A percentile compares a stretch with the other conserved stretches of the same genome.
These are phyloP conservation scores for Mycena filopes DNA, from an alignment of 768 basidiomycete species.

Conservation along the genomic window DNA sequence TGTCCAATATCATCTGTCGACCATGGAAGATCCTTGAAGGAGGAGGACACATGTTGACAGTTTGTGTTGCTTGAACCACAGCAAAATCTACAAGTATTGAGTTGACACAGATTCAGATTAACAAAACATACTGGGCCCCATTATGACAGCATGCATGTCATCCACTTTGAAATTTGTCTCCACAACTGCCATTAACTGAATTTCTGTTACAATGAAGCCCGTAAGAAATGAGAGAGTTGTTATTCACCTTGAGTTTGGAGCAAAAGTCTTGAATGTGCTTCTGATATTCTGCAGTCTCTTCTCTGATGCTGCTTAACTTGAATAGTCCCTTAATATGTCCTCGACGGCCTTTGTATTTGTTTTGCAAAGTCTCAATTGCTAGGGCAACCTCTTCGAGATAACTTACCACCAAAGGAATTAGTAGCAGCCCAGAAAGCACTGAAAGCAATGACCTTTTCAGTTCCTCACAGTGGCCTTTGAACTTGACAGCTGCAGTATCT, in stretches of 20 bases:
- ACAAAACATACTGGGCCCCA: not conserved
- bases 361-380: not conserved
- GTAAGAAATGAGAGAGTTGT: not conserved
- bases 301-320: not conserved
- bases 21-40: constrained; percentile 11
- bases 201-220: not conserved
- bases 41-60: constrained; percentile 3
- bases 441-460: not conserved
- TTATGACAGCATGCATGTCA: not conserved
- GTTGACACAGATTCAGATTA: not conserved
- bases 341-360: not conserved
- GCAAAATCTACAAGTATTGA: not conserved
- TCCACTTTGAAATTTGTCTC: not conserved
- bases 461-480: not conserved
- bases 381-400: not conserved
- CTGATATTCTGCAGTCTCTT: not conserved
- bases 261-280: not conserved
- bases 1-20: not conserved
- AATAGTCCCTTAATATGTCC: not conserved
- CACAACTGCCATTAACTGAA: not conserved
- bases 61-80: not conserved
- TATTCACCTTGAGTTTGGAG: not conserved
- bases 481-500: not conserved
- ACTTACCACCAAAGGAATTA: not conserved
- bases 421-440: no score